phyloP scores from a whole-genome alignment of 2,329 filamentous ascomycete species.

The Penicillium sp. region DNA sequence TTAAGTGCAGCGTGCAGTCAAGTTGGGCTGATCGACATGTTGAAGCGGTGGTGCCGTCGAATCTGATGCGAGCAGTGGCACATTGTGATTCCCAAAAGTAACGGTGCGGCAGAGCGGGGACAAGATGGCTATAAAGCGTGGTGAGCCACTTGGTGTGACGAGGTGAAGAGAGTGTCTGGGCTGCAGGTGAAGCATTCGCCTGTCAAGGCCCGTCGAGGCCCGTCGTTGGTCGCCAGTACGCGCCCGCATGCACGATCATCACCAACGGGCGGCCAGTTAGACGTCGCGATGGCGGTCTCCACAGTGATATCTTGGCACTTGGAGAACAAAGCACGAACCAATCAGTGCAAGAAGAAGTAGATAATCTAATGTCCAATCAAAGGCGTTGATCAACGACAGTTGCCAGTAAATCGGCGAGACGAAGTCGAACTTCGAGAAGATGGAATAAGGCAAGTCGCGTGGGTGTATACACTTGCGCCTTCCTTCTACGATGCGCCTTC shows the following conservation, averaged over 20 bases:
- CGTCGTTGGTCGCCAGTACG: conserved; percentile 32
- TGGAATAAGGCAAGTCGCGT: not conserved
- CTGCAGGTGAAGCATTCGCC: conserved; percentile 11
- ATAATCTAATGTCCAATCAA: not conserved
- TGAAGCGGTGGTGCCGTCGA: conserved; percentile 23
- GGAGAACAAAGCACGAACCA: not conserved
- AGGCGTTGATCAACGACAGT: not conserved
- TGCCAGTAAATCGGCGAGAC: not conserved
- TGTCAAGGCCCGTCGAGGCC: conserved; percentile 1
- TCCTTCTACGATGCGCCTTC: not conserved
- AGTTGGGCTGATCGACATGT: conserved; percentile 23
- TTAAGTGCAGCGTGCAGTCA: conserved; percentile 19
- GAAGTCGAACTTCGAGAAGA: no score
- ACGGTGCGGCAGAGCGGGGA: conserved; percentile 19
- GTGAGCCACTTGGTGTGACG: conserved; percentile 31
- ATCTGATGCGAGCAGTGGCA: conserved; percentile 26
- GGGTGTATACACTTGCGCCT: not conserved
- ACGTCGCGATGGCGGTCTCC: not conserved
- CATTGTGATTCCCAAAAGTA: conserved; percentile 23
- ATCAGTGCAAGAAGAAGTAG: not conserved
- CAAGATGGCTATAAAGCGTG: conserved; percentile 22
- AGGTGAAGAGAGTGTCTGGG: conserved; percentile 22
- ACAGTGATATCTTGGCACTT: conserved; percentile 4
- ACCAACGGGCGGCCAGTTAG: conserved; percentile 24
- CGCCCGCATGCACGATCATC: conserved; percentile 30